A percentile compares a stretch with the other conserved stretches of the same genome.
Conservation (phyloP, 202 grass and related monocot species). For the Eragrostis tef region DNA sequence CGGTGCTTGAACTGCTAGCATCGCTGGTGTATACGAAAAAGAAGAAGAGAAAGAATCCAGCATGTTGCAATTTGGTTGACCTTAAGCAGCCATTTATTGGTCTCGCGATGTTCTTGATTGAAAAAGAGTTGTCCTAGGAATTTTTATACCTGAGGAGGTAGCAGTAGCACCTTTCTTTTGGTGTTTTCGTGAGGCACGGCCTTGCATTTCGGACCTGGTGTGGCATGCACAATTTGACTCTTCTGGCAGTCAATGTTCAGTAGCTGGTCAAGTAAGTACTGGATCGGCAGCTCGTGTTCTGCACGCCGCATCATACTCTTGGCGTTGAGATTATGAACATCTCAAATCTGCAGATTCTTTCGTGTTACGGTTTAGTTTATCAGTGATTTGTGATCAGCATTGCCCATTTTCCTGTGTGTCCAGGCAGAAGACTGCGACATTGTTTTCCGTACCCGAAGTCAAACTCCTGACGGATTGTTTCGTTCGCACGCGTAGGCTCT, state of each 20-base stretch:
- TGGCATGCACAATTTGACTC: conserved; percentile 15
- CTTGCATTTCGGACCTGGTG: conserved; percentile 13
- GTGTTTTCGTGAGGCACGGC: neutral
- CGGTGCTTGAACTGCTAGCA: neutral
- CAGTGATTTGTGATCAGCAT: neutral
- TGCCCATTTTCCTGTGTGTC: neutral
- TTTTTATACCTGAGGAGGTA: neutral
- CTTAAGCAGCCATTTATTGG: neutral
- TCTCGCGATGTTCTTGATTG: neutral
- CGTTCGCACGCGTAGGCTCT: neutral
- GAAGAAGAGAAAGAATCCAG: neutral
- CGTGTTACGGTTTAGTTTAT: neutral
- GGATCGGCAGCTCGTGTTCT: neutral
- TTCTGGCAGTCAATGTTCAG: neutral
- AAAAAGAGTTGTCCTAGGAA: neutral
- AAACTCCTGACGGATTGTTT: neutral
- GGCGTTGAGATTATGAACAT: neutral
- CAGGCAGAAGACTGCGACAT: neutral
- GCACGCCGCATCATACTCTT: conserved; percentile 4
- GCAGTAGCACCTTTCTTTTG: neutral
- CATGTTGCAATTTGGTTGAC: neutral
- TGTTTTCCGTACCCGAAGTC: neutral
- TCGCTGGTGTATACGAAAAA: neutral
- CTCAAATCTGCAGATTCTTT: neutral
- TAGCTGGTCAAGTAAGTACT: no score